Evolutionary conservation across 1,284 basidiomycete species (phyloP).

Genomic region (Sutorius eximius): DNA sequence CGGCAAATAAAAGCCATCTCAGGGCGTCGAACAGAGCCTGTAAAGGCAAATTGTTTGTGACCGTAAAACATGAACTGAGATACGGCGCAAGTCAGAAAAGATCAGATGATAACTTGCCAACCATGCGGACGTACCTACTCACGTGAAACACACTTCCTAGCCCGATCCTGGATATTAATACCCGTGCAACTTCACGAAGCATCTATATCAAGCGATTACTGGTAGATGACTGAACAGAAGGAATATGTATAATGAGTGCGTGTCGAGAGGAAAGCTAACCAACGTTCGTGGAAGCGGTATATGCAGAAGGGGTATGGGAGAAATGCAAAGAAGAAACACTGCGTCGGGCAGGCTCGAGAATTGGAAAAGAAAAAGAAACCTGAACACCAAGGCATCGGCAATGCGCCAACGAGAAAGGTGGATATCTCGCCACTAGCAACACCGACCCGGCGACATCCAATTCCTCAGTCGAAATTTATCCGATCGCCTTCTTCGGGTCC

Average conservation of each 20-base stretch:
- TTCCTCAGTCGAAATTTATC: slow-evolving; percentile 59
- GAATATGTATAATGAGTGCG: slow-evolving; percentile 13
- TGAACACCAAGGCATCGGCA: neutral
- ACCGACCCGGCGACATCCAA: slow-evolving; percentile 56
- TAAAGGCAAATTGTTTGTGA: neutral
- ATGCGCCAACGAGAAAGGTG: neutral
- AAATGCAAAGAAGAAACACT: slow-evolving; percentile 8
- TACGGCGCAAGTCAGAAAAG: neutral
- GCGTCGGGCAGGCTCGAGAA: slow-evolving; percentile 1
- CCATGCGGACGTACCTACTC: neutral
- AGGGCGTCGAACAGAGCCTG: neutral
- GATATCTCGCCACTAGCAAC: slow-evolving; percentile 42
- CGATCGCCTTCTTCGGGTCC: slow-evolving; percentile 54
- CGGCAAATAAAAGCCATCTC: slow-evolving; percentile 1
- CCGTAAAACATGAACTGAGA: no score
- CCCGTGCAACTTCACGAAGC: slow-evolving; percentile 8
- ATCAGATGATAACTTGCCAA: slow-evolving; percentile 4
- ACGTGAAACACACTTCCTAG: neutral
- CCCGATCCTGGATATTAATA: neutral
- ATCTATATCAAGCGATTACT: slow-evolving; percentile 25
- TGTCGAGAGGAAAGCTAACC: slow-evolving; percentile 5
- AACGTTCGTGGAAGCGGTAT: slow-evolving; percentile 19
- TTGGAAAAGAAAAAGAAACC: slow-evolving; percentile 23
- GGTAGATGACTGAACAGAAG: slow-evolving; percentile 19
- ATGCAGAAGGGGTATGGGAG: slow-evolving; percentile 24